These are phyloP conservation scores for Amesomyces nigricolor DNA, from an alignment of 2,329 filamentous ascomycete genomes.

Conservation along the genomic window DNA sequence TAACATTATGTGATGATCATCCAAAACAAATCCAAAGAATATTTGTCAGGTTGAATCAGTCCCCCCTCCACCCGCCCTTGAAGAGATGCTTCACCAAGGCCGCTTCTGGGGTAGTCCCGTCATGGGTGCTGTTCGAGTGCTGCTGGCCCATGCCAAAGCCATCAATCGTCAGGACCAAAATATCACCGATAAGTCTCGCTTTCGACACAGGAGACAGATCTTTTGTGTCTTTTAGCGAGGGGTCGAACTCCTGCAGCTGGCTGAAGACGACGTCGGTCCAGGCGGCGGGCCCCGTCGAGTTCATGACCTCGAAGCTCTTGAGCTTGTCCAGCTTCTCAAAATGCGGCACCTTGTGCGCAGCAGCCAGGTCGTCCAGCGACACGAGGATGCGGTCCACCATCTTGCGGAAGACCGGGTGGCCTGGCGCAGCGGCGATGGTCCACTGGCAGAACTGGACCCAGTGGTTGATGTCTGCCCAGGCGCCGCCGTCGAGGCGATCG, in stretches of 20 bases:
- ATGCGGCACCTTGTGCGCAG: constrained; percentile 1
- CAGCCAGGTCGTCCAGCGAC: constrained; percentile 22
- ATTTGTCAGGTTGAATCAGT: no score
- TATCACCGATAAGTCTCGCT: constrained; percentile 14
- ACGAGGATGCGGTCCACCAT: constrained; percentile 27
- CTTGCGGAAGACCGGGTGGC: constrained; percentile 29
- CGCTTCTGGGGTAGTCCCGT: constrained; percentile 12
- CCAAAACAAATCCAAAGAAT: no score
- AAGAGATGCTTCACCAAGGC: constrained; percentile 21
- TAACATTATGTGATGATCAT: not conserved
- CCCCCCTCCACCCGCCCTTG: constrained; percentile 15
- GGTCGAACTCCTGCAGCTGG: constrained; percentile 25
- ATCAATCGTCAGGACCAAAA: constrained; percentile 20
- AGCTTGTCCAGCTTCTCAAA: constrained; percentile 18
- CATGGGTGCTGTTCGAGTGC: constrained; percentile 18
- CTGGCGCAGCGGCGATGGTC: constrained; percentile 32
- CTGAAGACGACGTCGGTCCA: constrained; percentile 31
- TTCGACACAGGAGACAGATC: constrained; percentile 18
- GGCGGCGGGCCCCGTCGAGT: constrained; percentile 31
- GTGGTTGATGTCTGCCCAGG: constrained; percentile 29
- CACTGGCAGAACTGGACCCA: constrained; percentile 34
- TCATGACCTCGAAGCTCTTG: constrained; percentile 30
- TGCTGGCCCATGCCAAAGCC: constrained; percentile 22
- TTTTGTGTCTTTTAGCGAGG: constrained; percentile 11
- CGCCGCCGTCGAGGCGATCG: constrained; percentile 27